Evolutionary conservation across 306 rosid species (phyloP).

Genomic region (Senna siamea): DNA sequence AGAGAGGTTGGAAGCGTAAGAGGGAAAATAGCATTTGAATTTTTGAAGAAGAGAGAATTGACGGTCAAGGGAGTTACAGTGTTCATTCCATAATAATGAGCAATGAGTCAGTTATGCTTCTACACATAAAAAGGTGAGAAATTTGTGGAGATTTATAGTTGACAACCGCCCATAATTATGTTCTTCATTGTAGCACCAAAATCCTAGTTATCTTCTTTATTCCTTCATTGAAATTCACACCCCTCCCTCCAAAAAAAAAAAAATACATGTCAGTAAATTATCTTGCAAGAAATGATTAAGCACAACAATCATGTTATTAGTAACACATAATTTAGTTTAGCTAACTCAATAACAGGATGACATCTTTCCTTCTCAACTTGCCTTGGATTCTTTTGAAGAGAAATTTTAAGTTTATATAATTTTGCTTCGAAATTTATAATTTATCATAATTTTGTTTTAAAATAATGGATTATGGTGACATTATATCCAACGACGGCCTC

Average conservation of each 20-base stretch:
- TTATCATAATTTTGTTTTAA: too few species aligned
- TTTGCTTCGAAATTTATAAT: too few species aligned
- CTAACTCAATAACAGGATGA: too few species aligned
- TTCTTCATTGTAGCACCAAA: constrained; percentile 1
- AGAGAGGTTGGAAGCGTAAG: too few species aligned
- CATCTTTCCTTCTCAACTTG: too few species aligned
- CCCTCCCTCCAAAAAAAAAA: neutral
- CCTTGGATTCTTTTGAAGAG: neutral
- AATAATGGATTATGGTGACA: too few species aligned
- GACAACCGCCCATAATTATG: constrained; percentile 15
- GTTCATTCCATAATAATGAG: constrained; percentile 41
- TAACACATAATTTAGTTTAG: neutral
- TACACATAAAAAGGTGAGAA: constrained; percentile 41
- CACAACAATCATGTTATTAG: neutral
- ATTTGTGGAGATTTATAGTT: constrained; percentile 37
- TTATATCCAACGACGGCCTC: too few species aligned
- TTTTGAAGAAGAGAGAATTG: constrained; percentile 29
- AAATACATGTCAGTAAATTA: neutral
- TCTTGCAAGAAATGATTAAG: neutral
- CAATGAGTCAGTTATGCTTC: constrained; percentile 46
- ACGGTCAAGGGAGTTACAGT: constrained; percentile 43
- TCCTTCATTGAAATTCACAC: neutral
- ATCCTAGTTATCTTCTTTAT: neutral
- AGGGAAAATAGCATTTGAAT: constrained; percentile 44
- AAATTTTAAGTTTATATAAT: too few species aligned